phyloP scores from a whole-genome alignment of 2,329 filamentous ascomycete species.

The Penicillium decumbens region DNA sequence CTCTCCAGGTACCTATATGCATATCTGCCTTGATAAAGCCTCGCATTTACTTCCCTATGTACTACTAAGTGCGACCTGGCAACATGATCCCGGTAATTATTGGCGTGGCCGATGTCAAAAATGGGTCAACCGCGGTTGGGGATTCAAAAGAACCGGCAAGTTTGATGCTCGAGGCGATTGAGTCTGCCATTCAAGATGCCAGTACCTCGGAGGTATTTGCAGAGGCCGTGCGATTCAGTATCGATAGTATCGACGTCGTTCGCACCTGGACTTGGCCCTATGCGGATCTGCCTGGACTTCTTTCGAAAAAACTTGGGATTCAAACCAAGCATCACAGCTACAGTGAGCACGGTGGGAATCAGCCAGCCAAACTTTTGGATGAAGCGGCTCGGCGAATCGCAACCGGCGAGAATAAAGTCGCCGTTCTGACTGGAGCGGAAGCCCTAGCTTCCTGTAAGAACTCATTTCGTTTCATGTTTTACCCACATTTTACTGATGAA shows the following conservation, averaged over 20 bases:
- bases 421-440: slow-evolving; percentile 60
- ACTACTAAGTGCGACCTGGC: not conserved
- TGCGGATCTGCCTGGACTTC: slow-evolving; percentile 50
- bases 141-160: slow-evolving; percentile 57
- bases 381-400: slow-evolving; percentile 57
- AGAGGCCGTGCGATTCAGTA: slow-evolving; percentile 40
- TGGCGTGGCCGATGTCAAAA: slow-evolving; percentile 59
- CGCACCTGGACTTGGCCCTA: slow-evolving; percentile 49
- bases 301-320: slow-evolving; percentile 50
- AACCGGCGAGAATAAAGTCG: slow-evolving; percentile 51
- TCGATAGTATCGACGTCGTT: slow-evolving; percentile 59
- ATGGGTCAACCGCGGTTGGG: slow-evolving; percentile 49
- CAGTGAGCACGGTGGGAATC: slow-evolving; percentile 60
- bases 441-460: slow-evolving; percentile 54
- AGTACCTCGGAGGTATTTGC: slow-evolving; percentile 26
- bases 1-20: not conserved
- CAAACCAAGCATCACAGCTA: slow-evolving; percentile 47
- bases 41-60: not conserved
- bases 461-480: not conserved
- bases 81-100: slow-evolving; percentile 52
- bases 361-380: slow-evolving; percentile 60
- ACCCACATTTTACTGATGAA: slow-evolving; percentile 15
- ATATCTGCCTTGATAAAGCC: not conserved
- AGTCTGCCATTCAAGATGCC: slow-evolving; percentile 50
- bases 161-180: slow-evolving; percentile 56